Base-by-base conservation (phyloP, 2,329 filamentous ascomycete species). In the Neocucurbitaria cava region DNA sequence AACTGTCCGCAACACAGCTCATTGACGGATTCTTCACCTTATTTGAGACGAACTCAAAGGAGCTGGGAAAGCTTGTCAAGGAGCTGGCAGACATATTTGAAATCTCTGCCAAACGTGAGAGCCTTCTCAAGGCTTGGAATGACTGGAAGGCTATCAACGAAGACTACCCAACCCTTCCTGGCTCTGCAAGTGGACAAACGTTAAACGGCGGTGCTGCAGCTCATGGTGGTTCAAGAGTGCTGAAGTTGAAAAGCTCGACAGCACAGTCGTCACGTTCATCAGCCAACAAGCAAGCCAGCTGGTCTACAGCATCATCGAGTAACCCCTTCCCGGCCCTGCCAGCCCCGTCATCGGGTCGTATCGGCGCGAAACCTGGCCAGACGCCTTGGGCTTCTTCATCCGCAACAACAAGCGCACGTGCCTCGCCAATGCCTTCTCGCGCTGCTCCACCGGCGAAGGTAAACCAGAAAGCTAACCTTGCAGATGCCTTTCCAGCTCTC, bases 71-170 rank as follows among this genome's bases (percentile, higher is more conserved):
- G 23, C 83, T 99, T 0, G 85, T 98, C 58, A 90, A 94, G 57
- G 95, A 99, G 72, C 85, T 97, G 3, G 90, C 94, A 5, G 94
- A 98, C 47, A 86, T 99, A 10, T 98, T 95, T 66, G 94, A 99
- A 65, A 89, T 96, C 64, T 83, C 89, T 45, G 72, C 76, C 17
- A 96, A 96, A 72, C 87, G 87, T 1, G 87, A 89, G 47, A 82
- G 81, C 0, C 79, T 99, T 3, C 85, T 92, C 23, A 89, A 89
- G 66, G 91, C 93, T 1, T 97, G 94, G 92, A 91, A 92, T 65
- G 91, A 96, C 76, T 97, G 94, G 91, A 91, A 91, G 42, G 92
- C 92, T 33, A 95, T 96, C 77, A 96, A 96, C 63, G 93, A 97
- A 76, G 93, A 97, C 73, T 98, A 97, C 65, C 94, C 94, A 0